phyloP scores from a whole-genome alignment of 257 asterid species.

The Lantana camara region DNA sequence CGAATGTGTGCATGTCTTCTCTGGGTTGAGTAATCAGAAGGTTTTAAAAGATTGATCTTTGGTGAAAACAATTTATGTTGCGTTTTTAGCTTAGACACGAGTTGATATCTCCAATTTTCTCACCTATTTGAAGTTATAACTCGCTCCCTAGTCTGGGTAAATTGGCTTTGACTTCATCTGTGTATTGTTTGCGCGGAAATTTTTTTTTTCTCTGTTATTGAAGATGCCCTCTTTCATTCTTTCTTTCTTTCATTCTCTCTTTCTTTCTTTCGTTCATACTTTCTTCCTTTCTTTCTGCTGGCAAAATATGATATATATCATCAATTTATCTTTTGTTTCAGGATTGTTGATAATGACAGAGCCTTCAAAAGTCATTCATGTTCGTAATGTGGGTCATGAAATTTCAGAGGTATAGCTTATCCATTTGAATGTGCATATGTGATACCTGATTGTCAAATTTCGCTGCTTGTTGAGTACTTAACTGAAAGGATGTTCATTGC shows the following conservation, averaged over 20 bases:
- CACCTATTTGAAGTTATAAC: neutral
- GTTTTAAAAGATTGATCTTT: neutral
- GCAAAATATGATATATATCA: neutral
- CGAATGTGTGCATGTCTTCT: neutral
- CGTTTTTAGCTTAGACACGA: conserved; percentile 18
- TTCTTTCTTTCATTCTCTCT: neutral
- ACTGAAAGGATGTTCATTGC: conserved; percentile 10
- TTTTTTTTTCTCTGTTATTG: neutral
- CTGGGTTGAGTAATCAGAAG: neutral
- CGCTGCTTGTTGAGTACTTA: neutral
- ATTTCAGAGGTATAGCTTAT: conserved; percentile 75
- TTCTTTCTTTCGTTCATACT: neutral
- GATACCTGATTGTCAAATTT: conserved; percentile 15
- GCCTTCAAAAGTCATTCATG: conserved; percentile 93
- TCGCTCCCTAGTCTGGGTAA: conserved; percentile 13
- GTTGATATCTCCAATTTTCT: conserved; percentile 13
- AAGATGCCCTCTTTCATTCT: neutral
- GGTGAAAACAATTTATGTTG: neutral
- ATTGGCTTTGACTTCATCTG: conserved; percentile 9
- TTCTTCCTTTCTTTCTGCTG: neutral
- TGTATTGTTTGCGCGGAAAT: neutral
- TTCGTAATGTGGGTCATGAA: conserved; percentile 97
- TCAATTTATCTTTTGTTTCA: conserved; percentile 27
- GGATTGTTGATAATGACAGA: conserved; percentile 67
- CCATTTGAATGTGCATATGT: neutral